A percentile compares a stretch with the other conserved stretches of the same genome.
Conservation (phyloP, 768 basidiomycete genomes). For the Tylopilus balloui region DNA sequence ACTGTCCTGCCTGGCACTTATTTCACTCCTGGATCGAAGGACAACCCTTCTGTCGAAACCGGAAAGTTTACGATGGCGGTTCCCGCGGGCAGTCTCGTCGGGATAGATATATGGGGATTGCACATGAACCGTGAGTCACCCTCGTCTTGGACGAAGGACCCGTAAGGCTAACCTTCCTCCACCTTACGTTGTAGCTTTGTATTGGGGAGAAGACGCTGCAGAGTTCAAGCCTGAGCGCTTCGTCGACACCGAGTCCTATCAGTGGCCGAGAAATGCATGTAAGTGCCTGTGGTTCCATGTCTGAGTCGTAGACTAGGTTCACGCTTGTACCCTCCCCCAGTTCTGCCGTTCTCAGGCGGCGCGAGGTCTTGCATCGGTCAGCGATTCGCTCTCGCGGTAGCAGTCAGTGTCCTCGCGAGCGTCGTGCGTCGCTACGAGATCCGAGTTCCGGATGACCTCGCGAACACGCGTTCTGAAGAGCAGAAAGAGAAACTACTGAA, state of each 20-base stretch:
- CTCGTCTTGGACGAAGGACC: not conserved
- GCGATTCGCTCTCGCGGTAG: conserved; percentile 43
- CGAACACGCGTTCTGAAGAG: conserved; percentile 24
- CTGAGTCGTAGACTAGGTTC: not conserved
- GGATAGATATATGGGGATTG: conserved; percentile 40
- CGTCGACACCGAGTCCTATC: conserved; percentile 45
- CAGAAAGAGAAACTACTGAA: conserved; percentile 33
- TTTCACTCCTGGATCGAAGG: conserved; percentile 30
- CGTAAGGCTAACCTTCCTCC: not conserved
- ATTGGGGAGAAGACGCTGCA: conserved; percentile 44
- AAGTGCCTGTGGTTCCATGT: not conserved
- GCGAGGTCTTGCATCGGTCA: conserved; percentile 47
- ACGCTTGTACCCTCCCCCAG: conserved; percentile 16
- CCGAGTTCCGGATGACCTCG: conserved; percentile 36
- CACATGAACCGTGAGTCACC: conserved; percentile 43
- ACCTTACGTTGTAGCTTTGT: conserved; percentile 32
- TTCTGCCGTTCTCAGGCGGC: conserved; percentile 44
- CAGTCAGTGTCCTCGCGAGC: conserved; percentile 39
- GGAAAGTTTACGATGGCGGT: conserved; percentile 34
- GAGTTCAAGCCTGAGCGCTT: conserved; percentile 49
- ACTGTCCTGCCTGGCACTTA: conserved; percentile 32
- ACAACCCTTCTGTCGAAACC: conserved; percentile 15
- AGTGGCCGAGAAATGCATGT: conserved; percentile 41
- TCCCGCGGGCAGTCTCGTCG: conserved; percentile 35
- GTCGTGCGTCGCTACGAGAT: conserved; percentile 41